phyloP scores from a whole-genome alignment of 2,329 filamentous ascomycete genomes.

The Zymoseptoria ardabiliae region DNA sequence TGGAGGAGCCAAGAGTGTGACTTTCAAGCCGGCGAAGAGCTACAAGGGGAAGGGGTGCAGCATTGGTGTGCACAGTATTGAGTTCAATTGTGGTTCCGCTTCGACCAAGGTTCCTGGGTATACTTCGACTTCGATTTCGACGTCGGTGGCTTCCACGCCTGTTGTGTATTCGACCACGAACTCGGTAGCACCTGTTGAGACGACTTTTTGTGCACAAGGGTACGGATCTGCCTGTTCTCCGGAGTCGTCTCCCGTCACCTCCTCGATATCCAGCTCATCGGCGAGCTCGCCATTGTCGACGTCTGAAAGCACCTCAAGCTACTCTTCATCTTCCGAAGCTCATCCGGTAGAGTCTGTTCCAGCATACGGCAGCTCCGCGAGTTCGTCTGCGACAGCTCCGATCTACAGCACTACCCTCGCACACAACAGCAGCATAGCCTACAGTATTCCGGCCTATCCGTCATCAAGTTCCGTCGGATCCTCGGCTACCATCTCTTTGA shows the following conservation, averaged over 20 bases:
- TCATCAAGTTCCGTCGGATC: slow-evolving; percentile 4
- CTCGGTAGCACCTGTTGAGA: slow-evolving; percentile 12
- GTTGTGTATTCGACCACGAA: slow-evolving; percentile 16
- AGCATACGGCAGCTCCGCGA: neutral
- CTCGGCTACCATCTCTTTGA: neutral
- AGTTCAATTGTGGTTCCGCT: slow-evolving; percentile 60
- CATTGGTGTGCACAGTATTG: slow-evolving; percentile 66
- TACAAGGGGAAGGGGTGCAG: slow-evolving; percentile 44
- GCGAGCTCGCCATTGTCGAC: neutral
- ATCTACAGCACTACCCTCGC: neutral
- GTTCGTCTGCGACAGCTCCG: neutral
- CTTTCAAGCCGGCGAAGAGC: slow-evolving; percentile 47
- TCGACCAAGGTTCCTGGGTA: slow-evolving; percentile 24
- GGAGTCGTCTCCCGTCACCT: slow-evolving; percentile 7
- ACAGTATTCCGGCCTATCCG: slow-evolving; percentile 7
- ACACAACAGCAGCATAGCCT: neutral
- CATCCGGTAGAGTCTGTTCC: neutral
- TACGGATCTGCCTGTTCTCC: slow-evolving; percentile 5
- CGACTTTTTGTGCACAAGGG: slow-evolving; percentile 3
- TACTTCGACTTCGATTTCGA: slow-evolving; percentile 23
- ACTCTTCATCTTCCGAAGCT: neutral
- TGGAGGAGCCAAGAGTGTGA: slow-evolving; percentile 79
- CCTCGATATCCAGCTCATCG: neutral
- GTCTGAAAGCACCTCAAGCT: neutral
- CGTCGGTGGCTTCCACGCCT: neutral